These are phyloP conservation scores for Spizellomyces sp. DNA, from an alignment of 192 early-diverging fungal genomes.

Conservation along the genomic window DNA sequence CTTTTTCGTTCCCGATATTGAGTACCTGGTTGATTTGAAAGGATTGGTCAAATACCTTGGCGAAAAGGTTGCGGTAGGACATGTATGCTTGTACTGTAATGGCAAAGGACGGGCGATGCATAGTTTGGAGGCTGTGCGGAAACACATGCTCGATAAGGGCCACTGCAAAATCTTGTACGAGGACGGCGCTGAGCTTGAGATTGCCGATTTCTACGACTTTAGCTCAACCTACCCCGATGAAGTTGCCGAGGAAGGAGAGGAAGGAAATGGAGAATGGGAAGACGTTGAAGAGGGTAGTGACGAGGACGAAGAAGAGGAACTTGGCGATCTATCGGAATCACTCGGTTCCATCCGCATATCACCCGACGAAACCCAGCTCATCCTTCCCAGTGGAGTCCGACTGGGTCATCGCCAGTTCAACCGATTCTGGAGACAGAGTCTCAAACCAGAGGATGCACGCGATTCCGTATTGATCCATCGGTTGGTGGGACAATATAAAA, in stretches of 20 bases:
- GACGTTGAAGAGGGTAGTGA: conserved; percentile 47
- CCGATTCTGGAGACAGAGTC: conserved; percentile 84
- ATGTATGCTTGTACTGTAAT: conserved; percentile 95
- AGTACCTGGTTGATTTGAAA: conserved; percentile 84
- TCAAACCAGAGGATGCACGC: conserved; percentile 55
- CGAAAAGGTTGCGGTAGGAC: conserved; percentile 93
- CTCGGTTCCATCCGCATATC: conserved; percentile 45
- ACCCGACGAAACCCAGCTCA: conserved; percentile 82
- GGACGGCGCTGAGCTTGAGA: conserved; percentile 86
- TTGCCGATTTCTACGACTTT: conserved; percentile 97
- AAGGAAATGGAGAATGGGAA: conserved; percentile 40
- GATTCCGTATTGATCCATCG: conserved; percentile 81
- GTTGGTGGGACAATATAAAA: conserved; percentile 71
- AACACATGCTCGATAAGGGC: conserved; percentile 94
- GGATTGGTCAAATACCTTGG: conserved; percentile 91
- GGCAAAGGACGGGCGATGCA: conserved; percentile 82
- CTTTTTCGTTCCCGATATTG: conserved; percentile 97
- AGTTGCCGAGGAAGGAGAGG: conserved; percentile 49
- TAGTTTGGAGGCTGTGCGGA: conserved; percentile 87
- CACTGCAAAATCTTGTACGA: conserved; percentile 98
- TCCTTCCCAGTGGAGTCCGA: conserved; percentile 81
- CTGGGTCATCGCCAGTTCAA: conserved; percentile 81
- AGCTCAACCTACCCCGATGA: conserved; percentile 79
- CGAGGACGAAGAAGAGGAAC: conserved; percentile 37
- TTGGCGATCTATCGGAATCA: conserved; percentile 32